Conservation (phyloP, 2,329 filamentous ascomycete genomes). For the Neonectria magnoliae region DNA sequence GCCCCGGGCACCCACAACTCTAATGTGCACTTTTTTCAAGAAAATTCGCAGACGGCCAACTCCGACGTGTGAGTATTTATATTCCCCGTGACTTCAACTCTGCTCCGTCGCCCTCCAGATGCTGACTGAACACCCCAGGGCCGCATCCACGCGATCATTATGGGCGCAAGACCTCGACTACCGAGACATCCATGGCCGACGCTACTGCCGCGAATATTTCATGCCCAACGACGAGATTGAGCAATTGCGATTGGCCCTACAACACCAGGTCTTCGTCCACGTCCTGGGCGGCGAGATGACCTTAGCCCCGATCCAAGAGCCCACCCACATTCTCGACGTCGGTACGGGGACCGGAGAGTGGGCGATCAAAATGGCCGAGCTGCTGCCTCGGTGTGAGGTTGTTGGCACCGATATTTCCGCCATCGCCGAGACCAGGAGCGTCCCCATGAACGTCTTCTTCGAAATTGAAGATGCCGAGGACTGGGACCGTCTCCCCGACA, state of each 20-base stretch:
- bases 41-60: constrained; percentile 33
- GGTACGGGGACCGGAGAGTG: constrained; percentile 67
- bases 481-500: constrained; percentile 63
- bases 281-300: constrained; percentile 58
- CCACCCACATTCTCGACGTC: constrained; percentile 62
- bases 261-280: constrained; percentile 71
- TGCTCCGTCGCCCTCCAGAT: background rate
- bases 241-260: constrained; percentile 69
- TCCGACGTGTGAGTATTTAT: constrained; percentile 53
- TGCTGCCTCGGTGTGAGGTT: constrained; percentile 64
- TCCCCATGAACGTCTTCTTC: constrained; percentile 68
- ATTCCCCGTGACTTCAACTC: background rate
- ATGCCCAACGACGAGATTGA: constrained; percentile 75
- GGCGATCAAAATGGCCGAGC: constrained; percentile 63
- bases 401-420: constrained; percentile 69
- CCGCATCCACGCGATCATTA: constrained; percentile 59
- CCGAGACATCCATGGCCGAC: constrained; percentile 68
- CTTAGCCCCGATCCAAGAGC: constrained; percentile 53
- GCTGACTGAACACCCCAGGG: constrained; percentile 40
- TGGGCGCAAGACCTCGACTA: constrained; percentile 64
- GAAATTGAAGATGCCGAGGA: constrained; percentile 70
- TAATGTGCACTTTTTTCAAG: constrained; percentile 48
- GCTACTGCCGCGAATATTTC: constrained; percentile 70
- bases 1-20: constrained; percentile 48
- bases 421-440: constrained; percentile 63